Evolutionary conservation across 169 alveolate genomes (phyloP).

Genomic region (Plasmodium fragile): DNA sequence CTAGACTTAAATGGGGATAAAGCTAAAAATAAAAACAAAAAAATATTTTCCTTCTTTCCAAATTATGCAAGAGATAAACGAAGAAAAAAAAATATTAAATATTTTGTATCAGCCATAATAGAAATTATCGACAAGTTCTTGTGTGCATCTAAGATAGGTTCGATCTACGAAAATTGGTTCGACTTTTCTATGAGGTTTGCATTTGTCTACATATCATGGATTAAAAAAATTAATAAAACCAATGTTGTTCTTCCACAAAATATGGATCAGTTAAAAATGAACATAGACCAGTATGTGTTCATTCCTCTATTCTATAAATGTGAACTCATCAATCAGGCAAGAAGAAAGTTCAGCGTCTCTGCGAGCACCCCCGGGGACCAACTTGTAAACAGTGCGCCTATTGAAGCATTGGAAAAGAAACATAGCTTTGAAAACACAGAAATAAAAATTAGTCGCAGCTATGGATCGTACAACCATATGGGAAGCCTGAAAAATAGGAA

Average conservation of each 20-base stretch:
- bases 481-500: slow-evolving; percentile 63
- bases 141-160: slow-evolving; percentile 6
- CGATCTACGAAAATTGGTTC: slow-evolving; percentile 75
- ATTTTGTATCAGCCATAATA: slow-evolving; percentile 67
- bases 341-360: neutral
- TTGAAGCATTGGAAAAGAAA: slow-evolving; percentile 46
- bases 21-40: slow-evolving; percentile 10
- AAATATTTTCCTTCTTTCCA: neutral
- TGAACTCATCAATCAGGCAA: neutral
- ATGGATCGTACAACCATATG: slow-evolving; percentile 50
- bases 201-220: slow-evolving; percentile 75
- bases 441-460: slow-evolving; percentile 71
- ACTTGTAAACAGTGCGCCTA: neutral
- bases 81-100: slow-evolving; percentile 51
- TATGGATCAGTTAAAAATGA: slow-evolving; percentile 34
- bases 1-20: slow-evolving; percentile 1
- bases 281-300: slow-evolving; percentile 35
- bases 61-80: slow-evolving; percentile 33
- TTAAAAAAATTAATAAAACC: slow-evolving; percentile 37
- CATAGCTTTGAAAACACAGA: slow-evolving; percentile 73
- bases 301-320: slow-evolving; percentile 46
- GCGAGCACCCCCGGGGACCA: neutral
- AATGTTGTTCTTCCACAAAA: slow-evolving; percentile 23
- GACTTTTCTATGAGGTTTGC: slow-evolving; percentile 72
- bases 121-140: slow-evolving; percentile 66